phyloP scores from a whole-genome alignment of 257 asterid species.

The Ilex aquifolium region DNA sequence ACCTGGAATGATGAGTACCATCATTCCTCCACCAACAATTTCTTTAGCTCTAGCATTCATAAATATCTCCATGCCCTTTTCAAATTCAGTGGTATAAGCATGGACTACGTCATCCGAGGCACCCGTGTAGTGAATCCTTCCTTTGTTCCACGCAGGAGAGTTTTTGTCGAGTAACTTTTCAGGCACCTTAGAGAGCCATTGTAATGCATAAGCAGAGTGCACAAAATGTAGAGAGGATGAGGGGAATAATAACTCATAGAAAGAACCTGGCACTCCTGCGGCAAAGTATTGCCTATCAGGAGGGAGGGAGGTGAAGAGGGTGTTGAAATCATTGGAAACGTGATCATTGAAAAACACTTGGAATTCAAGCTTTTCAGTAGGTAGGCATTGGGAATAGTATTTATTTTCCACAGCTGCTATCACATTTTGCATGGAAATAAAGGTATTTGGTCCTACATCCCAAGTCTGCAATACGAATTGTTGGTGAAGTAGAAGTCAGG shows the following conservation, averaged over 20 bases:
- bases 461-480: conserved; percentile 15
- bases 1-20: neutral
- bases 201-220: conserved; percentile 10
- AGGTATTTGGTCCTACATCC: conserved; percentile 24
- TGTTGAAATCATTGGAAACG: no score
- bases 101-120: no score
- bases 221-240: conserved; percentile 1
- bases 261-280: conserved; percentile 9
- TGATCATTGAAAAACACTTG: no score
- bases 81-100: no score
- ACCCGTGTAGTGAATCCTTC: neutral
- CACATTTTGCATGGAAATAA: conserved; percentile 9
- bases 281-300: no score
- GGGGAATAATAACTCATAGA: conserved; percentile 16
- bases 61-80: no score
- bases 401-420: conserved; percentile 5
- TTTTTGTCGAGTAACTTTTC: conserved; percentile 1
- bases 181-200: conserved; percentile 21
- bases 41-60: conserved; percentile 1
- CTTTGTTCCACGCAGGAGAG: conserved; percentile 18
- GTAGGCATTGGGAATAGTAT: neutral
- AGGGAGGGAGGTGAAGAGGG: no score
- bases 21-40: conserved; percentile 10
- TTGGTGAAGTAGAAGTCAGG: neutral
- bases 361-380: neutral